Conservation (phyloP, 2,329 filamentous ascomycete genomes). For the Myriosclerotinia duriaeana region DNA sequence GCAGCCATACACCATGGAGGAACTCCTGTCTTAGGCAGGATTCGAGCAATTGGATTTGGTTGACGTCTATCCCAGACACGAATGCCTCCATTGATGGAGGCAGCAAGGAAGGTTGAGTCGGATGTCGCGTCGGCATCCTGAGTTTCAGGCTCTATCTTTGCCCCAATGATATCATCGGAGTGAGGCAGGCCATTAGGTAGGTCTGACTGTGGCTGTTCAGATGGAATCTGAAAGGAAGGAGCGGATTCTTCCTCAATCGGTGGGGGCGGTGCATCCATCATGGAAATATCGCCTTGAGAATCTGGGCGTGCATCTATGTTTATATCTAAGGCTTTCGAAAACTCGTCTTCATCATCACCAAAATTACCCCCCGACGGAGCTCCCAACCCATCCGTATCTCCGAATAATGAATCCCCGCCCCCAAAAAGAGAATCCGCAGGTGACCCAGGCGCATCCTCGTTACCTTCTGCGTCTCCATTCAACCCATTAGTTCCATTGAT, state of each 20-base stretch:
- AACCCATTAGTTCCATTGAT: slow-evolving; percentile 44
- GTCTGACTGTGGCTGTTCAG: slow-evolving; percentile 26
- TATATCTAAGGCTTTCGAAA: slow-evolving; percentile 68
- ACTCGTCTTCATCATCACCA: slow-evolving; percentile 83
- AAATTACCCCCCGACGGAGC: slow-evolving; percentile 59
- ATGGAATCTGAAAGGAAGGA: background rate
- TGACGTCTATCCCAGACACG: slow-evolving; percentile 91
- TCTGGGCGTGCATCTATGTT: slow-evolving; percentile 34
- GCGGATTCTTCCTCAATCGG: slow-evolving; percentile 29
- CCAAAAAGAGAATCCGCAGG: slow-evolving; percentile 72
- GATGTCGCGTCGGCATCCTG: slow-evolving; percentile 60
- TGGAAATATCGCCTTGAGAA: slow-evolving; percentile 35
- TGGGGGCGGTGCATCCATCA: slow-evolving; percentile 28
- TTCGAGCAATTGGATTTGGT: slow-evolving; percentile 73
- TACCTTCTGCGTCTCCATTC: slow-evolving; percentile 43
- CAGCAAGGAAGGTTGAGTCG: slow-evolving; percentile 81
- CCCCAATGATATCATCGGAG: slow-evolving; percentile 25
- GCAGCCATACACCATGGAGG: slow-evolving; percentile 98
- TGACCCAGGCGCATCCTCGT: slow-evolving; percentile 61
- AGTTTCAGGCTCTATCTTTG: slow-evolving; percentile 41
- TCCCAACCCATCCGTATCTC: slow-evolving; percentile 63
- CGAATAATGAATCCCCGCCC: slow-evolving; percentile 85
- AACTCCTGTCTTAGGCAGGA: slow-evolving; percentile 69
- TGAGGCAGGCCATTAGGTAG: slow-evolving; percentile 28
- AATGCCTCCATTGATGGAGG: slow-evolving; percentile 81